phyloP scores from a whole-genome alignment of 768 basidiomycete species.

The Podaxis pistillaris region DNA sequence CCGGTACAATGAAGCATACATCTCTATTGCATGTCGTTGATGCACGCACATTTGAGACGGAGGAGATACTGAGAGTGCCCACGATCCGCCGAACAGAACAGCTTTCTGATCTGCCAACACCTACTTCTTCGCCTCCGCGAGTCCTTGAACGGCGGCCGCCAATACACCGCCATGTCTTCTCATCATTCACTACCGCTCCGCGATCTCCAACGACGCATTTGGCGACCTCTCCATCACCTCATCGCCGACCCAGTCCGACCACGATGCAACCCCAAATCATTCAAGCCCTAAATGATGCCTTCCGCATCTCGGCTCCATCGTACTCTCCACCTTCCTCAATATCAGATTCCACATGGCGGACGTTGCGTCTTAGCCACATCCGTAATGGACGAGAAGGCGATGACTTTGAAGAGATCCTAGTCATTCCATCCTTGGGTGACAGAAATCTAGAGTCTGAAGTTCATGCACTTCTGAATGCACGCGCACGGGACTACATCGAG shows the following conservation, averaged over 20 bases:
- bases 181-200: slow-evolving; percentile 10
- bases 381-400: slow-evolving; percentile 24
- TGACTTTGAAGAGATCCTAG: slow-evolving; percentile 50
- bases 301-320: slow-evolving; percentile 44
- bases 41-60: slow-evolving; percentile 17
- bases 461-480: slow-evolving; percentile 51
- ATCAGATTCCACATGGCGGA: slow-evolving; percentile 45
- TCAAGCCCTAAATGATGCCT: slow-evolving; percentile 56
- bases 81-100: slow-evolving; percentile 2
- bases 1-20: slow-evolving; percentile 9
- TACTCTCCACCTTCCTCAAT: slow-evolving; percentile 42
- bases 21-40: slow-evolving; percentile 19
- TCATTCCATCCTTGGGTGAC: slow-evolving; percentile 57
- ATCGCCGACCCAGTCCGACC: background rate
- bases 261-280: slow-evolving; percentile 37
- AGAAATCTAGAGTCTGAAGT: slow-evolving; percentile 55
- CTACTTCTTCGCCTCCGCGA: slow-evolving; percentile 2
- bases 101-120: slow-evolving; percentile 2
- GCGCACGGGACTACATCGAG: slow-evolving; percentile 24
- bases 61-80: slow-evolving; percentile 17
- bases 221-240: slow-evolving; percentile 4
- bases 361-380: slow-evolving; percentile 25
- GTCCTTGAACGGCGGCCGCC: background rate
- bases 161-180: slow-evolving; percentile 9
- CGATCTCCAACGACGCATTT: slow-evolving; percentile 2